Percentiles rank a stretch among this genome's conserved stretches.
Evolutionary conservation across 139 green algal species (phyloP).

Genomic region (Zygnema cylindricum): DNA sequence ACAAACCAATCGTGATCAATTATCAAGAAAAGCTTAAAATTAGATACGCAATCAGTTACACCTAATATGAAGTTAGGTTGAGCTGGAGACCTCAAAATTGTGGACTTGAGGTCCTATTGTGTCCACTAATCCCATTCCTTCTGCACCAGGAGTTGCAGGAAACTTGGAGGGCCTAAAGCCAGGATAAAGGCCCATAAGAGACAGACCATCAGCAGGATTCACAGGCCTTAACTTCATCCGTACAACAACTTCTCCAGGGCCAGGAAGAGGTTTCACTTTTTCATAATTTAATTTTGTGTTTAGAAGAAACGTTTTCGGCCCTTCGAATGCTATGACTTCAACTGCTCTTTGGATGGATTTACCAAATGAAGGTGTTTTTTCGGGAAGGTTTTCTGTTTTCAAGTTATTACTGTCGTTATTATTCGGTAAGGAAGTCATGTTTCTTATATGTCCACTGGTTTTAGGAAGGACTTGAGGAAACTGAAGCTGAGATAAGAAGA

Average conservation of each 20-base stretch:
- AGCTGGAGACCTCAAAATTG: not conserved
- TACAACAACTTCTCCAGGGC: slow-evolving; percentile 23
- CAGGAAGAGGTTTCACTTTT: slow-evolving; percentile 5
- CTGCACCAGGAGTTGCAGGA: slow-evolving; percentile 38
- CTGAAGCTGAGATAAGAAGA: too few relatives aligned
- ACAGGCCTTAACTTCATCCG: slow-evolving; percentile 33
- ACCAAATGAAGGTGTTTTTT: not conserved
- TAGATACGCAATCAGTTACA: too few relatives aligned
- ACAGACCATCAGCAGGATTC: slow-evolving; percentile 47
- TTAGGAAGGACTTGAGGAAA: too few relatives aligned
- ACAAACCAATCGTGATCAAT: too few relatives aligned
- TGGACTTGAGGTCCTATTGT: slow-evolving; percentile 9
- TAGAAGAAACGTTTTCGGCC: not conserved
- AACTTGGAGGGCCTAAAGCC: slow-evolving; percentile 31
- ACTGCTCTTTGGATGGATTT: not conserved
- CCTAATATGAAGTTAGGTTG: too few relatives aligned
- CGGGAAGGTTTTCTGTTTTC: not conserved
- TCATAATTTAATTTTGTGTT: slow-evolving; percentile 10
- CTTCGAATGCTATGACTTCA: not conserved
- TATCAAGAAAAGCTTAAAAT: too few relatives aligned
- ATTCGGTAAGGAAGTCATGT: too few relatives aligned
- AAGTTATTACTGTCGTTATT: too few relatives aligned
- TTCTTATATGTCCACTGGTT: too few relatives aligned
- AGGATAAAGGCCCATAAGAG: slow-evolving; percentile 47
- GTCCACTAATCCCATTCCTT: slow-evolving; percentile 51